These are phyloP conservation scores for Curvularia hawaiiensis DNA, from an alignment of 2,329 filamentous ascomycete genomes.

Conservation along the genomic window DNA sequence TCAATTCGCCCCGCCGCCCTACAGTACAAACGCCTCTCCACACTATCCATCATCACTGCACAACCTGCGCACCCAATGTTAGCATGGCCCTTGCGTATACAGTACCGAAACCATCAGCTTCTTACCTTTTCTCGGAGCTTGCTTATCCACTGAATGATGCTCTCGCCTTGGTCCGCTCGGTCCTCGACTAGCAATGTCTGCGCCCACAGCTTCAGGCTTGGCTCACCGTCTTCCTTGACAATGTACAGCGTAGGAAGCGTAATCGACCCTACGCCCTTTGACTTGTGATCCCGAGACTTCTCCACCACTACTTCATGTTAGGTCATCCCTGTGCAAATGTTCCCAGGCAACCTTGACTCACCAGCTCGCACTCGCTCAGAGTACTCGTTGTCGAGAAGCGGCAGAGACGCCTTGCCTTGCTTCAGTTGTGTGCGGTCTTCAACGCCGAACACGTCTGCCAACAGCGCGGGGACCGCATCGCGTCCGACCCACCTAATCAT, in stretches of 20 bases:
- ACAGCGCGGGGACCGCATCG: constrained; percentile 86
- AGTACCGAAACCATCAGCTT: constrained; percentile 22
- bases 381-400: constrained; percentile 92
- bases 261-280: constrained; percentile 90
- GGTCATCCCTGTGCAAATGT: not conserved
- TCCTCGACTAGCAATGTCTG: constrained; percentile 96
- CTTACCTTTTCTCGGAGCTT: constrained; percentile 91
- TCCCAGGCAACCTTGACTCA: constrained; percentile 7
- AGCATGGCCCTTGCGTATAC: constrained; percentile 18
- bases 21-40: constrained; percentile 8
- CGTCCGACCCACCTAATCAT: constrained; percentile 77
- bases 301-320: constrained; percentile 70
- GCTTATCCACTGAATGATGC: constrained; percentile 91
- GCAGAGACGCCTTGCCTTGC: constrained; percentile 86
- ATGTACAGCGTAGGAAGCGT: constrained; percentile 91
- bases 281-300: constrained; percentile 87
- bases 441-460: constrained; percentile 88
- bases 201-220: constrained; percentile 93
- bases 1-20: constrained; percentile 7
- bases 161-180: constrained; percentile 89
- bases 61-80: constrained; percentile 36
- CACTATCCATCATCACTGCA: constrained; percentile 35
- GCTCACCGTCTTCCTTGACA: constrained; percentile 94
- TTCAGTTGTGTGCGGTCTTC: constrained; percentile 82
- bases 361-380: constrained; percentile 80